Percentiles rank a stretch among this genome's conserved stretches.
phyloP scores from a whole-genome alignment of 2,329 filamentous ascomycete genomes.

The Hypoxylon sp. region DNA sequence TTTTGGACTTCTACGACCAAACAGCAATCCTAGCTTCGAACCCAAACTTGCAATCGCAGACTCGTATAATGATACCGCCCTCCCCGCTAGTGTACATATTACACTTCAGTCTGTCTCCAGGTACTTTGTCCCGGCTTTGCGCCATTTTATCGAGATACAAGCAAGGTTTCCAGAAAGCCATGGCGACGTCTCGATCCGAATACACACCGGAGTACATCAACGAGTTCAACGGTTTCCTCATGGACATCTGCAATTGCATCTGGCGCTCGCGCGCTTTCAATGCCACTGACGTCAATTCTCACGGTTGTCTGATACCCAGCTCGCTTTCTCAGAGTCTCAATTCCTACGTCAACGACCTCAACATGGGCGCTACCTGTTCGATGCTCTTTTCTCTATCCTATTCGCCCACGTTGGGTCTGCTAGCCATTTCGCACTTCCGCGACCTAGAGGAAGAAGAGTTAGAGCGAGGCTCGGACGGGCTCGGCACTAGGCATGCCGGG shows the following conservation, averaged over 20 bases:
- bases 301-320: slow-evolving; percentile 64
- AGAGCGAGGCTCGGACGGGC: slow-evolving; percentile 51
- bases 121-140: slow-evolving; percentile 75
- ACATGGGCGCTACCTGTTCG: slow-evolving; percentile 59
- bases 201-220: slow-evolving; percentile 72
- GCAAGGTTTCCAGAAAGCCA: slow-evolving; percentile 72
- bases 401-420: slow-evolving; percentile 67
- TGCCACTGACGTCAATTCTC: slow-evolving; percentile 70
- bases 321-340: slow-evolving; percentile 60
- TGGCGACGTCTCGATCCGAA: slow-evolving; percentile 42
- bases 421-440: slow-evolving; percentile 67
- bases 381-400: slow-evolving; percentile 69
- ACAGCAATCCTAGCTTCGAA: slow-evolving; percentile 68
- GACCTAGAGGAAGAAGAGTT: slow-evolving; percentile 68
- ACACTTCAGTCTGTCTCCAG: slow-evolving; percentile 72
- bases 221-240: slow-evolving; percentile 84
- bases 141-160: slow-evolving; percentile 79
- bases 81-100: slow-evolving; percentile 76
- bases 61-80: slow-evolving; percentile 76
- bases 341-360: slow-evolving; percentile 62
- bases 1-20: slow-evolving; percentile 78
- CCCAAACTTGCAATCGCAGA: slow-evolving; percentile 60
- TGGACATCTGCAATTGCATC: slow-evolving; percentile 87
- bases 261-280: slow-evolving; percentile 82
- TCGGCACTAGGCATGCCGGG: slow-evolving; percentile 68